Base-by-base conservation (phyloP, 2,329 filamentous ascomycete genomes). In the Microdochium trichocladiopsis region DNA sequence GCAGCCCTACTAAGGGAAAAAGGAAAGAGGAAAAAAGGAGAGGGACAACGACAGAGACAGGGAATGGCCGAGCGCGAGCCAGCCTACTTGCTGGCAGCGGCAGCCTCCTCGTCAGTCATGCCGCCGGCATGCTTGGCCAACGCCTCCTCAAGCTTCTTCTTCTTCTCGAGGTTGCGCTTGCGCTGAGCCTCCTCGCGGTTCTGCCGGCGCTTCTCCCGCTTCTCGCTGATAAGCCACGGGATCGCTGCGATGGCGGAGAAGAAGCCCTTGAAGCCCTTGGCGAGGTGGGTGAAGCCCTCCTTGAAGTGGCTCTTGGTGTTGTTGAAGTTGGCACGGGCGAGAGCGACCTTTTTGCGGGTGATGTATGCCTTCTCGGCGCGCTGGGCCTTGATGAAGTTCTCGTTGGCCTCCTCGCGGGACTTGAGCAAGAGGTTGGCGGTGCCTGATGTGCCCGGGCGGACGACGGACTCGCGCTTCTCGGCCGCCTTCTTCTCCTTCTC, bases 361-460 rank as follows among this genome's bases (percentile, higher is more conserved):
- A 63, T 64, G 65, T 75, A 76, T 43, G 66, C 60, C 36, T 63
- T 64, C 63, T 76, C 72, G 49, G 72, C 70, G 21, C 66, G 63
- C 53, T 67, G 63, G 3, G 73, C 72, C 48, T 67, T 64, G 45
- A 65, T 58, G 53, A 68, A 66, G 31, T 69, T 63, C 51, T 69
- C 61, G 12, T 69, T 69, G 25, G 72, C 71, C 41, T 64, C 60
- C 36, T 64, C 68, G 24, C 69, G 67, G 52, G 65, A 69, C 50
- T 65, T 67, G 47, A 65, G 63, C 43, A 75, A 69, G 28, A 72
- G 60, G 56, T 68, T 66, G 57, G 74, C 69, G 18, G 73, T 76
- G 51, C 69, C 70, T 0, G 72, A 70, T 14, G 73, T 74, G 53
- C 70, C 69, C 4, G 72, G 71, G 21, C 73, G 66, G 36, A 49